Conservation (phyloP, 2,329 filamentous ascomycete species). For the Mariannaea sp. region DNA sequence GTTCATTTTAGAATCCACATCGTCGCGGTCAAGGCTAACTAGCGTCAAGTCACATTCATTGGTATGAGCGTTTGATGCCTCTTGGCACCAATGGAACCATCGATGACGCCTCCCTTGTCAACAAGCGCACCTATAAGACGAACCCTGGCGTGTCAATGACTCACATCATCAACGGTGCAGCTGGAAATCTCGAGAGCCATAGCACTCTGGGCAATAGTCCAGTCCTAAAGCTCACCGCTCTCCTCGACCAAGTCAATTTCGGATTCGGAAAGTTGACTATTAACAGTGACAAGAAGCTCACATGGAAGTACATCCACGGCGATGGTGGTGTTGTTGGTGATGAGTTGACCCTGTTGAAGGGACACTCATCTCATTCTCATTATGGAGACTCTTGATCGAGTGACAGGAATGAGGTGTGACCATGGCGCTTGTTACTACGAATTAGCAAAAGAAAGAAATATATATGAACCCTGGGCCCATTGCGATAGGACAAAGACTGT, state of each 20-base stretch:
- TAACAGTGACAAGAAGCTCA: constrained; percentile 45
- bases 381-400: too few species aligned
- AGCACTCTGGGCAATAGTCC: constrained; percentile 42
- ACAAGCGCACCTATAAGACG: constrained; percentile 54
- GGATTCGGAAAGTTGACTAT: constrained; percentile 49
- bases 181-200: constrained; percentile 58
- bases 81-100: constrained; percentile 43
- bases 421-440: too few species aligned
- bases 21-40: background rate
- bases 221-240: constrained; percentile 47
- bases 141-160: constrained; percentile 55
- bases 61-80: constrained; percentile 33
- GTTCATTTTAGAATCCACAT: background rate
- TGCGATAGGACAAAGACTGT: too few species aligned
- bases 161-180: constrained; percentile 58
- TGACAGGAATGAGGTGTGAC: too few species aligned
- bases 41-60: constrained; percentile 25
- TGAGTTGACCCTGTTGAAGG: constrained; percentile 33
- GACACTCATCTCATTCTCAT: too few species aligned
- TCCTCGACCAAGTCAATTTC: constrained; percentile 52
- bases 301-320: constrained; percentile 54
- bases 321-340: constrained; percentile 46
- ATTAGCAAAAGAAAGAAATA: too few species aligned
- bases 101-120: constrained; percentile 46
- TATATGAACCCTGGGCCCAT: too few species aligned